Base-by-base conservation (phyloP, 73 alveolate genomes). In the Urostyla sp. region DNA sequence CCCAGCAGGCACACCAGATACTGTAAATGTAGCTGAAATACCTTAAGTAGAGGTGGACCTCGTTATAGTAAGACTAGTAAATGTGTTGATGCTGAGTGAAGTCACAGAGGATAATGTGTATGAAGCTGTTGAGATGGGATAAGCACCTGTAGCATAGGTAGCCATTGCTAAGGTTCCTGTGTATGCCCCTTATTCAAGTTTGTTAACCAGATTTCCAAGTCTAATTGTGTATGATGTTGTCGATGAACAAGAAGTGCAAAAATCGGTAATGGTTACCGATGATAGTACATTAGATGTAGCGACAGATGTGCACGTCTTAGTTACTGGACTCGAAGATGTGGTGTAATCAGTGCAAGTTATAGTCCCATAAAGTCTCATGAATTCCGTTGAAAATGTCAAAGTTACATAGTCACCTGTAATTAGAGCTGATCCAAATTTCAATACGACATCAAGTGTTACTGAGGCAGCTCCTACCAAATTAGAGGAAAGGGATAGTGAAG, bases 11-110 rank as follows among this genome's bases (percentile, higher is more conserved):
- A 52, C 50, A 57, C 80, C 58, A n/a, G 66, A 11, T 10, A 84
- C 11, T 0, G 88, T 58, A 52, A 35, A 84, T 8, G 40, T 72
- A 5, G 88, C 67, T 5, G 48, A 8, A 3, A 74, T 79, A 60
- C 88, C 92, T 36, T 84, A 83, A 21, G 72, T 43, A 16, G 78
- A 23, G 21, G 77, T 44, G 16, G 69, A 15, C 75, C 92, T 84
- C 8, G 61, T 26, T 13, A 84, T 80, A 18, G 88, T n/a, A n/a
- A 78, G 44, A 4, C 52, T 16, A 16, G 58, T 59, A 3, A 84
- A 28, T 0, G 15, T 26, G 20, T 61, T 74, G 7, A 88, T 77
- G 15, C 55, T 30, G 2, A 84, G 49, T 0, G 87, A 45, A 20
- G 92, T 44, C 11, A 84, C 84, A 48, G 57, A 59, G 10, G 72